Evolutionary conservation across 2,329 filamentous ascomycete species (phyloP), one percentile per base, ranked within the genome.

Genomic region (Trichoderma guizhouense): DNA sequence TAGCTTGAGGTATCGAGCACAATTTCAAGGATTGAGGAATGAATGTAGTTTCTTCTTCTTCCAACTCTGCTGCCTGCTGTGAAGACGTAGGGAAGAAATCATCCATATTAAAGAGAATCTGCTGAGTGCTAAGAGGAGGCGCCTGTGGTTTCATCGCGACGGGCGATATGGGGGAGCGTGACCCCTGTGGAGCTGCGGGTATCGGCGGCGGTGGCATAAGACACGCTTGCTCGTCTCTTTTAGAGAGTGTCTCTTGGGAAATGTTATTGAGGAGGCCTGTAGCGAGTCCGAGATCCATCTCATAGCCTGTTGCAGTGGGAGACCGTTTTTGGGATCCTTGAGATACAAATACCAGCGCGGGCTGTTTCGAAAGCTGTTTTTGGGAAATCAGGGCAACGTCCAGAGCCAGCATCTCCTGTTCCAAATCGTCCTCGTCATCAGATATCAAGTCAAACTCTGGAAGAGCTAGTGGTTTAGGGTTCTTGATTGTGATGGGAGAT

Each of bases 61-160:
- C 84, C 2, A 90, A 78, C 76, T 90, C 88, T 21, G 84, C 81
- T 7, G 83, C 81, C 76, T 88, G 85, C 75, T 90, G 88, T 0
- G 86, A 88, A 0, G 86, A 82, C n/a, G 84, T 86, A 0, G 87
- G 87, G 58, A 89, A 86, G 73, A 89, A 84, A 69, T 88, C 86
- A 51, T 88, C 86, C 8, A 86, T 75, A 72, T 87, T 82, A 53
- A 83, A 78, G 9, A 89, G 79, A n/a, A 89, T 88, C 9, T 83
- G 80, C 72, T 89, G 87, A 0, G 87, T 89, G 74, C 85, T 86
- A 28, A 79, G 75, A 2, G 81, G 82, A 3, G 80, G 80, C 2
- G 71, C 58, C 47, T 79, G 77, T 0, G 43, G 74, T 1, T 75
- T 74, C 4, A 69, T 74, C 3, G 72, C 72, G 1, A 72, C 72